Base-by-base conservation (phyloP, 1,139 yeast species). In the Zygoascus hellenicus region DNA sequence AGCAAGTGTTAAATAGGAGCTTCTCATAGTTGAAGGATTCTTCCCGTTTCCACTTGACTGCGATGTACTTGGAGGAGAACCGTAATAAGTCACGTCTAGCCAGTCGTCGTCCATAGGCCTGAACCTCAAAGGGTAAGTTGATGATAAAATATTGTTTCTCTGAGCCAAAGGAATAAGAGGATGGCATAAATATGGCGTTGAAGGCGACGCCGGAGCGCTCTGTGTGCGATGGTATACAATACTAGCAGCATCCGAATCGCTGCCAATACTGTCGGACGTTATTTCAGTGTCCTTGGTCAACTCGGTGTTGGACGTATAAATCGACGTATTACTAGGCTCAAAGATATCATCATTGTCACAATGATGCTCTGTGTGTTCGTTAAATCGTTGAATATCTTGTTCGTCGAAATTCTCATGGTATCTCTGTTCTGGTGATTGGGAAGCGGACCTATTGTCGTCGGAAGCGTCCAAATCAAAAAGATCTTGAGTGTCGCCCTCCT, bases 31-130 rank as follows among this genome's bases (percentile, higher is more conserved):
- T 9, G 36, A 19, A n/a, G 19, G n/a, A 3, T 28, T 19, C 4
- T 9, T 10, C 4, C 10, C 16, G 26, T 9, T 11, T 15, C 9
- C 28, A 9, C 30, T 40, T 9, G 43, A 16, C 9, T 40, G 16
- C 15, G 19, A 15, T 17, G 17, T 35, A 29, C 31, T 30, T 14
- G 38, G 42, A 6, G 39, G 31, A 11, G 36, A 33, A 4, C 46
- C 46, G 19, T 36, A 29, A 14, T 36, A 43, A 9, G 34, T 35
- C 11, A 50, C 51, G 33, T 59, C 63, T 14, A 59, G 50, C 62
- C 62, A 59, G 49, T 58, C 62, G 34, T 59, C 61, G 15, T 59
- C 63, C 53, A 54, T 53, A 1, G 59, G 52, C 34, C 51, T 45
- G 50, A 59, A 58, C 30, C 48, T 46, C 36, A 58, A 45, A n/a